phyloP scores from a whole-genome alignment of 805 yeast species.

The Wickerhamiella dianesei region DNA sequence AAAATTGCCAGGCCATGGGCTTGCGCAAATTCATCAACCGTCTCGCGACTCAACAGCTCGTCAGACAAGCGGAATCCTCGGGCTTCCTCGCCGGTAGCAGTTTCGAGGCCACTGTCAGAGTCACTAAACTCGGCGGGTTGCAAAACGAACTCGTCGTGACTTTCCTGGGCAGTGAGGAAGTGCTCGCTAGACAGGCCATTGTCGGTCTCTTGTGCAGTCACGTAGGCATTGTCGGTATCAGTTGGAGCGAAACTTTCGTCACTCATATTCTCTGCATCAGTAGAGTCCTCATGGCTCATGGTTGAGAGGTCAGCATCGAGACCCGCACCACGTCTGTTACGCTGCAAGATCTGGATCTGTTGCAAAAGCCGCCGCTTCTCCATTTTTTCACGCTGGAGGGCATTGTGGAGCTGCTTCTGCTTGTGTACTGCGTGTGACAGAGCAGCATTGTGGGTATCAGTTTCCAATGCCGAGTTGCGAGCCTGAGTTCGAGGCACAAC shows the following conservation, averaged over 20 bases:
- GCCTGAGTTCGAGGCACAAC: slow-evolving; percentile 25
- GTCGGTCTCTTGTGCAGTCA: slow-evolving; percentile 20
- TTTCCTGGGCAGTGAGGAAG: neutral
- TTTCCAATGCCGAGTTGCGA: slow-evolving; percentile 33
- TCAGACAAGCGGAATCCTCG: neutral
- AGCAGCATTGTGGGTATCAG: slow-evolving; percentile 53
- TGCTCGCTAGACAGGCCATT: neutral
- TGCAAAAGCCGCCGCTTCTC: slow-evolving; percentile 28
- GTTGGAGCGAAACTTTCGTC: slow-evolving; percentile 11
- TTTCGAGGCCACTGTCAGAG: neutral
- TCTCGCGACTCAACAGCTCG: neutral
- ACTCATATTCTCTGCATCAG: neutral
- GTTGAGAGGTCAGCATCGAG: neutral
- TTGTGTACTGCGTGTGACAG: slow-evolving; percentile 51
- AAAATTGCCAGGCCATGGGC: neutral
- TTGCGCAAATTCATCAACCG: neutral
- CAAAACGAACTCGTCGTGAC: neutral
- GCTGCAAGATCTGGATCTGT: neutral
- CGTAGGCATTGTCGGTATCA: slow-evolving; percentile 15
- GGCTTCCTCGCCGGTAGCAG: slow-evolving; percentile 2
- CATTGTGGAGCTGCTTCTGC: slow-evolving; percentile 44
- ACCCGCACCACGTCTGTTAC: slow-evolving; percentile 4
- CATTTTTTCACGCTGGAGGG: slow-evolving; percentile 33
- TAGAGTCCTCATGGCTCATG: neutral
- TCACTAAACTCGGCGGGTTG: neutral